phyloP scores from a whole-genome alignment of 768 basidiomycete species.

The Terana coerulea region DNA sequence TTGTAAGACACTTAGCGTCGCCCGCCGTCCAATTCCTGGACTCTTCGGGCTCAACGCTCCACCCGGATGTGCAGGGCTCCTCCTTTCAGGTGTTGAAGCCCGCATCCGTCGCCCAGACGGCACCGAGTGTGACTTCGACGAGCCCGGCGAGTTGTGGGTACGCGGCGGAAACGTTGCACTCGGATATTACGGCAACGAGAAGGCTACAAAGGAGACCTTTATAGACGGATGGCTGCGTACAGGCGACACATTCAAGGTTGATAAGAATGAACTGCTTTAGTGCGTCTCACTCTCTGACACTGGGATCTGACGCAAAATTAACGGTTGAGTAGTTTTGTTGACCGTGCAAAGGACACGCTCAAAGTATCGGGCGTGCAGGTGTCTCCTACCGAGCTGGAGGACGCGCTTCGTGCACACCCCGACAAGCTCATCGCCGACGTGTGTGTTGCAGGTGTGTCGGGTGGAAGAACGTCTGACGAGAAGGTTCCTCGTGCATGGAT shows the following conservation, averaged over 20 bases:
- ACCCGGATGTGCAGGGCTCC: constrained; percentile 49
- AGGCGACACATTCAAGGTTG: constrained; percentile 65
- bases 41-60: constrained; percentile 38
- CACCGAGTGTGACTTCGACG: constrained; percentile 45
- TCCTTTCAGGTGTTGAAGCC: constrained; percentile 62
- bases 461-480: constrained; percentile 68
- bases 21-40: constrained; percentile 42
- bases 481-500: constrained; percentile 78
- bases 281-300: constrained; percentile 40
- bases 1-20: constrained; percentile 60
- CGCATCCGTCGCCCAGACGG: constrained; percentile 61
- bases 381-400: constrained; percentile 76
- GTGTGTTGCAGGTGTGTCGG: constrained; percentile 69
- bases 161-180: constrained; percentile 50
- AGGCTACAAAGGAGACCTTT: constrained; percentile 65
- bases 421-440: constrained; percentile 59
- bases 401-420: constrained; percentile 58
- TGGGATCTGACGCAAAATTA: too few relatives aligned
- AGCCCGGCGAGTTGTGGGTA: constrained; percentile 66
- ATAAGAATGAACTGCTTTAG: constrained; percentile 63
- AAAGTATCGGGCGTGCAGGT: constrained; percentile 81
- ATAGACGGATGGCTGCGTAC: constrained; percentile 67
- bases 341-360: constrained; percentile 79
- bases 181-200: constrained; percentile 73
- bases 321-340: constrained; percentile 70